Evolutionary conservation across 2,329 filamentous ascomycete genomes (phyloP).

Genomic region (Pestalotiopsis sp.): DNA sequence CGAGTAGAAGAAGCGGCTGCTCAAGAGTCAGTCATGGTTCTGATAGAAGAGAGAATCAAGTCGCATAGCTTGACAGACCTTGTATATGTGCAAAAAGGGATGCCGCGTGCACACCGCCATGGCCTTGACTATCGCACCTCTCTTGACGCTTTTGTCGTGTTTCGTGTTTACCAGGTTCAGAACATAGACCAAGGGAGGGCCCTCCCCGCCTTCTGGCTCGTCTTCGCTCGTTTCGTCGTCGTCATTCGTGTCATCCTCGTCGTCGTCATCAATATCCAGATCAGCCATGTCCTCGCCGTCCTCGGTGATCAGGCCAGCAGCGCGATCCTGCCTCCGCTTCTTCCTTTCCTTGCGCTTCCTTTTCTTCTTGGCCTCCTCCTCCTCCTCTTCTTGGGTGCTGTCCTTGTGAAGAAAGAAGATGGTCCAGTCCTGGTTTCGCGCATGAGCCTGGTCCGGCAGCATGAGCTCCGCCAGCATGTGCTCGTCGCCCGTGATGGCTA

Average conservation of each 20-base stretch:
- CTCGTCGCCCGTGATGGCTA: conserved; percentile 93
- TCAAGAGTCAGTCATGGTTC: conserved; percentile 17
- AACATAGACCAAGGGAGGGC: conserved; percentile 92
- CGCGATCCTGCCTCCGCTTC: conserved; percentile 51
- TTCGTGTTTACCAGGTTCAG: conserved; percentile 98
- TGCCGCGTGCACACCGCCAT: conserved; percentile 99
- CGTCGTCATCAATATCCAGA: conserved; percentile 46
- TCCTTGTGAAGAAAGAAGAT: conserved; percentile 99
- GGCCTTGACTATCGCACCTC: conserved; percentile 92
- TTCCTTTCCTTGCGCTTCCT: conserved; percentile 52
- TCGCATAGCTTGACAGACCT: conserved; percentile 51
- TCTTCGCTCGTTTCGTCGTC: conserved; percentile 45
- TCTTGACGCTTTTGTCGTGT: conserved; percentile 87
- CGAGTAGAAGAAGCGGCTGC: conserved; percentile 82
- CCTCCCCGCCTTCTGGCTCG: conserved; percentile 72
- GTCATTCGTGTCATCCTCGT: conserved; percentile 46
- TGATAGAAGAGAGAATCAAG: neutral
- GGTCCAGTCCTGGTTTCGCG: conserved; percentile 96
- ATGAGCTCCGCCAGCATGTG: conserved; percentile 98
- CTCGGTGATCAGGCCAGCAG: conserved; percentile 47
- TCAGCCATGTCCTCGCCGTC: conserved; percentile 42
- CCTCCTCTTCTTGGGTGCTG: conserved; percentile 78
- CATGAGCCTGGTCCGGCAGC: conserved; percentile 95
- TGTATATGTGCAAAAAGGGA: conserved; percentile 98
- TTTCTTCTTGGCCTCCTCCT: conserved; percentile 63